phyloP scores from a whole-genome alignment of 306 rosid species.

The Malus orientalis region DNA sequence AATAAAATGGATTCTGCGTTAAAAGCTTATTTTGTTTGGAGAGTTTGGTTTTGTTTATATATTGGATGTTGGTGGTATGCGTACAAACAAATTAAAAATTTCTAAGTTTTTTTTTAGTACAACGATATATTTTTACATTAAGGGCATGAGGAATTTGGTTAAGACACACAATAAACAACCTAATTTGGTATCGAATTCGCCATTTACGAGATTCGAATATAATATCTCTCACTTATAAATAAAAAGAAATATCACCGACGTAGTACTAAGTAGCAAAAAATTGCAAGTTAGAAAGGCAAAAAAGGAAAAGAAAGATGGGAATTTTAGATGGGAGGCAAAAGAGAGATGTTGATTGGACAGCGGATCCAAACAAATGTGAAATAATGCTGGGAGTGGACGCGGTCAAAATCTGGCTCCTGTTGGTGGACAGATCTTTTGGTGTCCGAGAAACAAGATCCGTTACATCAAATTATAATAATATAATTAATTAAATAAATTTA shows the following conservation, averaged over 20 bases:
- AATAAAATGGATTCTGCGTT: too few relatives aligned
- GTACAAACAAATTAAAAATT: not conserved
- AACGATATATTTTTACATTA: too few relatives aligned
- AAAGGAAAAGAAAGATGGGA: not conserved
- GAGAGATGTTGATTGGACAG: not conserved
- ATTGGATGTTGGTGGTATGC: not conserved
- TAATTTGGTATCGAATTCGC: too few relatives aligned
- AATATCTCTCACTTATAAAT: too few relatives aligned
- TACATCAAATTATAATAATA: too few relatives aligned
- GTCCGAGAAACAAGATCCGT: too few relatives aligned
- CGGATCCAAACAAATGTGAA: not conserved
- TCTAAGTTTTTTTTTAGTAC: too few relatives aligned
- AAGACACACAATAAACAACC: fast-evolving
- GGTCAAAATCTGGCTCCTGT: not conserved
- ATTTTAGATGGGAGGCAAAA: not conserved
- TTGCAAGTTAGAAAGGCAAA: too few relatives aligned
- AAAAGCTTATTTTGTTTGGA: not conserved
- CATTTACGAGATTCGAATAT: too few relatives aligned
- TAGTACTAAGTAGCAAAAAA: fast-evolving
- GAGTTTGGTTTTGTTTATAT: not conserved
- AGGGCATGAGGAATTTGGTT: fast-evolving
- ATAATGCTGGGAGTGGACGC: not conserved
- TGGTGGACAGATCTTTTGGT: not conserved
- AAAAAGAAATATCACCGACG: fast-evolving
- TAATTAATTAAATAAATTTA: too few relatives aligned